Evolutionary conservation across 192 early-diverging fungal genomes (phyloP).

Genomic region (Coemansia umbellata): DNA sequence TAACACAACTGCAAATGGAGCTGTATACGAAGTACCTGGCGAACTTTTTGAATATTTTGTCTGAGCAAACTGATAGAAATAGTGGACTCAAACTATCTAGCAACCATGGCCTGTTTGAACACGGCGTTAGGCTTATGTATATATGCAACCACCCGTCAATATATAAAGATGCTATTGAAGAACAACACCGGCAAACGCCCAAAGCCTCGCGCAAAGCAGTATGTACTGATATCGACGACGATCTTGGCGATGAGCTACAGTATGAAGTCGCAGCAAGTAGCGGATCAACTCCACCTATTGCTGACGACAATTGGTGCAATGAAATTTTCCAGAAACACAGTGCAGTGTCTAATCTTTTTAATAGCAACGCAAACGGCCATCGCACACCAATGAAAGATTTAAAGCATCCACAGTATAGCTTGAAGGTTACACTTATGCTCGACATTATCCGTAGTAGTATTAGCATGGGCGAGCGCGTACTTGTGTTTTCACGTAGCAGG

Average conservation of each 20-base stretch:
- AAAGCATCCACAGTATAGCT: slow-evolving; percentile 24
- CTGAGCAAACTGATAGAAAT: background rate
- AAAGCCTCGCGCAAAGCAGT: too few relatives aligned
- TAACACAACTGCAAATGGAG: slow-evolving; percentile 55
- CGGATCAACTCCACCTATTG: too few relatives aligned
- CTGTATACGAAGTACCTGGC: slow-evolving; percentile 54
- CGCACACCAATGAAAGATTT: slow-evolving; percentile 4
- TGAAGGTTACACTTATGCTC: slow-evolving; percentile 56
- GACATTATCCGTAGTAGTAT: slow-evolving; percentile 54
- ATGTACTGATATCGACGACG: slow-evolving; percentile 3
- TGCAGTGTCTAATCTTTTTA: too few relatives aligned
- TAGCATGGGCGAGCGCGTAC: slow-evolving; percentile 58
- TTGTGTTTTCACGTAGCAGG: slow-evolving; percentile 71
- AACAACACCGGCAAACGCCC: too few relatives aligned
- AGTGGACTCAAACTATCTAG: background rate
- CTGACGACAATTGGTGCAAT: slow-evolving; percentile 3
- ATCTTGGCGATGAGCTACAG: slow-evolving; percentile 7
- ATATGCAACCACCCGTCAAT: slow-evolving; percentile 69
- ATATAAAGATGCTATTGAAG: too few relatives aligned
- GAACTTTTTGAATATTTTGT: background rate
- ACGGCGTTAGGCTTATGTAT: slow-evolving; percentile 21
- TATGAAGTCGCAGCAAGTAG: too few relatives aligned
- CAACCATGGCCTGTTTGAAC: slow-evolving; percentile 13
- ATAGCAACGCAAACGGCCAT: too few relatives aligned
- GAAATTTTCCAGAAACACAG: slow-evolving; percentile 4